Conservation (phyloP, 192 early-diverging fungal species). For the Backusella australiensis region DNA sequence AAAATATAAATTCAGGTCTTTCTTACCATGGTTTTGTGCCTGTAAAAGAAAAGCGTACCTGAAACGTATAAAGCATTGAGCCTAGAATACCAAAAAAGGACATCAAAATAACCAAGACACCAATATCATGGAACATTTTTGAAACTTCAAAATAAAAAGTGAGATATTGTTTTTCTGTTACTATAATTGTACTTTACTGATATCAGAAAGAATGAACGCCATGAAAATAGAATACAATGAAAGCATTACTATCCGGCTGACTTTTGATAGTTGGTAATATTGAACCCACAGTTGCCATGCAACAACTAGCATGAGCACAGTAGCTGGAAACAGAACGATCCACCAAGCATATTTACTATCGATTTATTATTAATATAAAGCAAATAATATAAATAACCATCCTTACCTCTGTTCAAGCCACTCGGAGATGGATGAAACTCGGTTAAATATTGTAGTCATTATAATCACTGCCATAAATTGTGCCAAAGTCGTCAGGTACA, state of each 20-base stretch:
- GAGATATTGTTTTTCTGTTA: not conserved
- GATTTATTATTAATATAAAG: not conserved
- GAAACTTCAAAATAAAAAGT: not conserved
- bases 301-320: not conserved
- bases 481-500: not conserved
- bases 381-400: not conserved
- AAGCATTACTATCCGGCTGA: not conserved
- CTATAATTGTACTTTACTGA: conserved; percentile 4
- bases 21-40: conserved; percentile 12
- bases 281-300: conserved; percentile 11
- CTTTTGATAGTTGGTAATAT: conserved; percentile 8
- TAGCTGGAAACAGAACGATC: conserved; percentile 2
- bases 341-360: conserved; percentile 17
- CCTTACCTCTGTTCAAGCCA: conserved; percentile 15
- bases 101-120: conserved; percentile 8
- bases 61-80: conserved; percentile 4
- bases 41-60: not conserved
- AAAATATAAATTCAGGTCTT: not conserved
- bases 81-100: not conserved
- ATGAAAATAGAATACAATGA: not conserved
- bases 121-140: conserved; percentile 3
- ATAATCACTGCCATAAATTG: not conserved
- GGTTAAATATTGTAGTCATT: not conserved
- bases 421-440: not conserved
- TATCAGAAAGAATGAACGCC: conserved; percentile 2